Evolutionary conservation across 352 stramenopile species (phyloP).

Genomic region (Phytopythium chamaehyphon): DNA sequence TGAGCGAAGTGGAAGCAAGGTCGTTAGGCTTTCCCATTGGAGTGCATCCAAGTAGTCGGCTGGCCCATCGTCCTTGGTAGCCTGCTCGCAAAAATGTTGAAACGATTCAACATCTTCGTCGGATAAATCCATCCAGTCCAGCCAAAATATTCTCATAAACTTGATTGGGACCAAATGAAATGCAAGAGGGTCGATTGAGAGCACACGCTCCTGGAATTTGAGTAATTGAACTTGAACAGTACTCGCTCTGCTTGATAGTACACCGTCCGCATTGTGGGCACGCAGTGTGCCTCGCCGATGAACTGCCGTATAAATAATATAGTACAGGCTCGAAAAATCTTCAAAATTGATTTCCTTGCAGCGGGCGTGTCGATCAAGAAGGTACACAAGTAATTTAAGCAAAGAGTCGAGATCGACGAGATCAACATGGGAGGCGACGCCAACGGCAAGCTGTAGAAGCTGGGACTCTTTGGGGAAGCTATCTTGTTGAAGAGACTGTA

Average conservation of each 20-base stretch:
- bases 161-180: slow-evolving; percentile 28
- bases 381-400: slow-evolving; percentile 17
- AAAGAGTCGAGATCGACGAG: slow-evolving; percentile 27
- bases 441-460: slow-evolving; percentile 26
- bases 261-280: background rate
- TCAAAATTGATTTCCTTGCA: background rate
- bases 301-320: slow-evolving; percentile 37
- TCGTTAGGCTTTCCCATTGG: too few species aligned
- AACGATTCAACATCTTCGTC: slow-evolving; percentile 40
- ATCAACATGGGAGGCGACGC: slow-evolving; percentile 38
- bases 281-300: slow-evolving; percentile 24
- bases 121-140: slow-evolving; percentile 40
- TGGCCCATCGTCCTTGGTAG: slow-evolving; percentile 6
- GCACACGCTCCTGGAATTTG: slow-evolving; percentile 33
- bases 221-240: slow-evolving; percentile 4
- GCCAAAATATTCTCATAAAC: slow-evolving; percentile 52
- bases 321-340: slow-evolving; percentile 14
- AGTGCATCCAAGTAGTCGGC: too few species aligned
- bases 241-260: background rate
- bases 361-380: slow-evolving; percentile 22
- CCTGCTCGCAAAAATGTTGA: slow-evolving; percentile 19
- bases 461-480: background rate
- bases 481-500: too few species aligned
- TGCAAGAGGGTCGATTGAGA: slow-evolving; percentile 16
- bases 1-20: too few species aligned